A percentile compares a stretch with the other conserved stretches of the same genome.
Conservation (phyloP, 306 rosid species). For the Lotus japonicus region DNA sequence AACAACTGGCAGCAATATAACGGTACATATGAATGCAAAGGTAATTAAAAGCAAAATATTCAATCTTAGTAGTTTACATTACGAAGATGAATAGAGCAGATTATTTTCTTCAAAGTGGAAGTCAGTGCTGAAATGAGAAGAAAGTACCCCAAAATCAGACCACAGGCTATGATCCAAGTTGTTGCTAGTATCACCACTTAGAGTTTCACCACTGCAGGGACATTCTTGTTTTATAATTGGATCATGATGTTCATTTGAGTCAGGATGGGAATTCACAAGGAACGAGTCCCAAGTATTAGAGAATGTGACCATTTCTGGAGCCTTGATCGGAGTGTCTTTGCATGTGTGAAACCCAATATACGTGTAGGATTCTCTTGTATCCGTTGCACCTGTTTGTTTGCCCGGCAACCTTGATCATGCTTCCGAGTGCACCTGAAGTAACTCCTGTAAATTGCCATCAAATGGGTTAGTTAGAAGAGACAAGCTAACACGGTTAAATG, state of each 20-base stretch:
- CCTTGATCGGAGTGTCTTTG: slow-evolving; percentile 24
- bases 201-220: slow-evolving; percentile 25
- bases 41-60: no score
- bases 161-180: slow-evolving; percentile 38
- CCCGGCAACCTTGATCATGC: slow-evolving; percentile 57
- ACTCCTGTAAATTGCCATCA: slow-evolving; percentile 44
- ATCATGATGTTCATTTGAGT: background rate
- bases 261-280: slow-evolving; percentile 6
- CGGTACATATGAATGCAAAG: no score
- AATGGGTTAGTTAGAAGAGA: background rate
- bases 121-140: slow-evolving; percentile 18
- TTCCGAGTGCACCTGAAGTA: slow-evolving; percentile 72
- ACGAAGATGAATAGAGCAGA: slow-evolving; percentile 3
- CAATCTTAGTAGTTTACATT: background rate
- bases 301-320: slow-evolving; percentile 36
- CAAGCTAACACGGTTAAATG: no score
- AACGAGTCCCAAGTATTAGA: slow-evolving; percentile 20
- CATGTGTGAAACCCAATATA: slow-evolving; percentile 82
- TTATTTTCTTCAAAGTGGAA: slow-evolving; percentile 26
- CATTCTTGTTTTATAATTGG: slow-evolving; percentile 28
- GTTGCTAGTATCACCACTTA: slow-evolving; percentile 28
- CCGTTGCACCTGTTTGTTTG: slow-evolving; percentile 64
- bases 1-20: no score
- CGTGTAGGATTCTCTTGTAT: slow-evolving; percentile 34
- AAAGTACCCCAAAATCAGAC: slow-evolving; percentile 36